Evolutionary conservation across 306 rosid genomes (phyloP).

Genomic region (Cucumis cinereus): DNA sequence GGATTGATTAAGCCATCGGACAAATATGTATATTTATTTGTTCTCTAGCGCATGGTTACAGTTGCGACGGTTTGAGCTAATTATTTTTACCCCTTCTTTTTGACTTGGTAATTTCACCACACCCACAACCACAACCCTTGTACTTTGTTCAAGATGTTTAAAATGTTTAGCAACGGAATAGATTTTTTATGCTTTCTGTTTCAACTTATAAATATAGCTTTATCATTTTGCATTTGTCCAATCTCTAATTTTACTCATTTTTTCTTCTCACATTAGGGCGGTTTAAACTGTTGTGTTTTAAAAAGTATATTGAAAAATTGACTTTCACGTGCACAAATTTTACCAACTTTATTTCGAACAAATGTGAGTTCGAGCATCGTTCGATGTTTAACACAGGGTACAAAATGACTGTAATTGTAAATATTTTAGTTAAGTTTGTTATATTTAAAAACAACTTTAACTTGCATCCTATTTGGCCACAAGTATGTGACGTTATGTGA

Average conservation of each 20-base stretch:
- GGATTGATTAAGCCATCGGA: conserved; percentile 3
- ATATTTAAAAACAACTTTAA: too few relatives aligned
- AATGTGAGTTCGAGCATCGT: too few relatives aligned
- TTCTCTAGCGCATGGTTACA: background rate
- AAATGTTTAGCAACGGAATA: background rate
- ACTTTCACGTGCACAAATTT: too few relatives aligned
- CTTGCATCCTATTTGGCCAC: too few relatives aligned
- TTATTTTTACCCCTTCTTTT: background rate
- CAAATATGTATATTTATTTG: background rate
- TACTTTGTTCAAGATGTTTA: background rate
- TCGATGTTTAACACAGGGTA: too few relatives aligned
- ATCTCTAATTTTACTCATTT: background rate
- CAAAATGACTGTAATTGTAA: too few relatives aligned
- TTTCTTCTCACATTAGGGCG: too few relatives aligned
- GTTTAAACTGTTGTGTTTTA: too few relatives aligned
- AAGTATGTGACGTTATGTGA: too few relatives aligned
- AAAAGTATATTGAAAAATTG: too few relatives aligned
- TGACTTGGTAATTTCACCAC: background rate
- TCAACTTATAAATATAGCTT: background rate
- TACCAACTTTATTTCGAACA: too few relatives aligned
- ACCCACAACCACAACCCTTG: background rate
- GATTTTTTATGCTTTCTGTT: background rate
- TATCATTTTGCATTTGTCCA: background rate
- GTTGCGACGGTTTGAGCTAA: conserved; percentile 2
- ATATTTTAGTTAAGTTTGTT: too few relatives aligned